Base-by-base conservation (phyloP, 2,329 filamentous ascomycete species). In the Colletotrichum sp. region DNA sequence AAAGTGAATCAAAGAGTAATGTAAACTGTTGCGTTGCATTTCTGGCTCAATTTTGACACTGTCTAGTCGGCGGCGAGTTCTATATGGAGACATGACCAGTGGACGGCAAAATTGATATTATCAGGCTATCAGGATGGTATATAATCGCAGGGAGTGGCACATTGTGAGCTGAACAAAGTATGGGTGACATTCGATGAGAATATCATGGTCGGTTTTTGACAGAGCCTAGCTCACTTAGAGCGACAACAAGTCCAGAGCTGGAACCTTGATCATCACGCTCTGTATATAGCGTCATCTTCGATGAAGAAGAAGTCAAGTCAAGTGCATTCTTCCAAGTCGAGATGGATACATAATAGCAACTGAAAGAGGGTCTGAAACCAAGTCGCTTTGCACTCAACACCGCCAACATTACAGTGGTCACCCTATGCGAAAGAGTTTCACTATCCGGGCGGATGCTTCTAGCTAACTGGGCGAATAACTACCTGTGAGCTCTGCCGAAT, bases 41-140 rank as follows among this genome's bases (percentile, higher is more conserved):
- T 52, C 0, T 13, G 1, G 0, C 44, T 5, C 12, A 1, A 0
- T 52, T 52, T 21, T 52, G 44, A 21, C 44, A 0, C n/a, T 21
- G 6, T 49, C 10, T 21, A 1, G 18, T 1, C 1, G 18, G 16
- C 36, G 36, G 36, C 5, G 36, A n/a, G 16, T 39, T 39, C 36
- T 39, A 18, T 2, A 39, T 39, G 16, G 36, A 18, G 16, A 44
- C 16, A 44, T 18, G 8, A 9, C 16, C 16, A 44, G 39, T n/a
- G 39, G 1, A n/a, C 1, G 18, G 39, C 39, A 44, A 44, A 9
- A n/a, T 44, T 10, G 39, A 44, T 4, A 44, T 44, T n/a, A 12
- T 44, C 39, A 28, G 26, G 26, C 26, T 28, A 28, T 28, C 26
- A 8, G 7, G 15, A 8, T 3, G 8, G 8, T 39, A 39, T 9